Conservation (phyloP, 768 basidiomycete species). For the Trametes villosa region DNA sequence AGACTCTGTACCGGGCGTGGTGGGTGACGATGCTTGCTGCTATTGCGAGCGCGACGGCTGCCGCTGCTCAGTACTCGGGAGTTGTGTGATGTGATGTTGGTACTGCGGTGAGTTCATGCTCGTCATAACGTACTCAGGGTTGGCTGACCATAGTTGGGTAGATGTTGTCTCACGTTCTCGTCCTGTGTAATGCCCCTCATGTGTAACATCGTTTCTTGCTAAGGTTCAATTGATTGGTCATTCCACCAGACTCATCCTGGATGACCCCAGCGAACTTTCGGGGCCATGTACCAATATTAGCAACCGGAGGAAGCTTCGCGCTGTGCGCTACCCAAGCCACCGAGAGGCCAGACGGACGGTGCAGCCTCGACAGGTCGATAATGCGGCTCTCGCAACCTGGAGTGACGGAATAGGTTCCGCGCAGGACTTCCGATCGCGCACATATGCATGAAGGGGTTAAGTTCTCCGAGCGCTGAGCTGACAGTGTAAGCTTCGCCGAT, state of each 20-base stretch:
- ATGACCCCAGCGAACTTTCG: background rate
- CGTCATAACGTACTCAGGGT: background rate
- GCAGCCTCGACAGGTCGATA: background rate
- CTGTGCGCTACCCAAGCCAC: background rate
- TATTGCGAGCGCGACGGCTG: slow-evolving; percentile 53
- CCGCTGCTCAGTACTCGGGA: slow-evolving; percentile 21
- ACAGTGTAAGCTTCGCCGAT: background rate
- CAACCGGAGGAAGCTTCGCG: background rate
- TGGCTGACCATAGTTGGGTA: background rate
- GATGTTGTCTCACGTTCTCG: background rate
- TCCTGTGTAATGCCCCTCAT: slow-evolving; percentile 3
- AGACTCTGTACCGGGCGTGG: slow-evolving; percentile 80
- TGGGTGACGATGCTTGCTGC: slow-evolving; percentile 78
- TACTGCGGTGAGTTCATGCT: background rate
- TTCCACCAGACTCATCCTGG: background rate
- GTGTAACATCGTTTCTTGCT: slow-evolving; percentile 9
- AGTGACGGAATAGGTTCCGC: background rate
- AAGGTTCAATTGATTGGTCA: background rate
- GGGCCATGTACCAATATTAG: background rate
- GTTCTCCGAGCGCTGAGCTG: background rate
- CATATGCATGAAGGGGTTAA: background rate
- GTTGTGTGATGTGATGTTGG: background rate
- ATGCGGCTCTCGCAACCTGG: background rate
- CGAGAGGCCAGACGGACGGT: background rate
- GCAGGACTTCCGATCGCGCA: background rate